Conservation (phyloP, 1,139 yeast genomes). For the Hanseniaspora gamundiae region DNA sequence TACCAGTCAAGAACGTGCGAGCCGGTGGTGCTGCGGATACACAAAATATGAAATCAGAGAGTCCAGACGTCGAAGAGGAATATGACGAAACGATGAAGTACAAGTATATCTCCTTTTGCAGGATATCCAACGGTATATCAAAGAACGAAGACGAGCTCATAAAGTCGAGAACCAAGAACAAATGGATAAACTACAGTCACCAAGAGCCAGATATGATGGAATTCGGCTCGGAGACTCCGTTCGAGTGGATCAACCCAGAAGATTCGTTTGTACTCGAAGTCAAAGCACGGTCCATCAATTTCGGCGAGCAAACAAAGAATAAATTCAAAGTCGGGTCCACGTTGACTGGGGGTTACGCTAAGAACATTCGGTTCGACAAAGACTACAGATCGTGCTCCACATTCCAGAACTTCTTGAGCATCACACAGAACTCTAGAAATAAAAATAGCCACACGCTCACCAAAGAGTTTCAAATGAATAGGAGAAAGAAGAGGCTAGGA, state of each 20-base stretch:
- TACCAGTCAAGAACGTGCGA: conserved; percentile 33
- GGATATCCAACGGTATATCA: conserved; percentile 78
- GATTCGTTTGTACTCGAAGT: conserved; percentile 75
- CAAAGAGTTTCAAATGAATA: conserved; percentile 9
- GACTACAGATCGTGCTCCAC: conserved; percentile 45
- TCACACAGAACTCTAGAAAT: conserved; percentile 20
- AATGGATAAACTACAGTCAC: conserved; percentile 42
- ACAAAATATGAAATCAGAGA: conserved; percentile 2
- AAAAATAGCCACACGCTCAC: conserved; percentile 6
- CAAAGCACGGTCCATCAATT: conserved; percentile 65
- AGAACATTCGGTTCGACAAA: conserved; percentile 59
- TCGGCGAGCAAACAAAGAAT: conserved; percentile 28
- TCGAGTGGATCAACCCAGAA: conserved; percentile 67
- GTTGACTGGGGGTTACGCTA: conserved; percentile 64
- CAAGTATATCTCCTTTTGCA: conserved; percentile 51
- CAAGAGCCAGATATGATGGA: conserved; percentile 32
- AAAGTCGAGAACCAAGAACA: conserved; percentile 42
- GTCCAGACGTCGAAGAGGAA: neutral
- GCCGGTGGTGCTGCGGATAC: conserved; percentile 9
- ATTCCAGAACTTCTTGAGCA: conserved; percentile 37
- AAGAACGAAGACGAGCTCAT: conserved; percentile 48
- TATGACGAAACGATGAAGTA: conserved; percentile 12
- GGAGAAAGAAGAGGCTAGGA: conserved; percentile 14
- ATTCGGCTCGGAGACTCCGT: conserved; percentile 55
- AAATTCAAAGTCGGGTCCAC: conserved; percentile 59